Base-by-base conservation (phyloP, 352 stramenopile species). In the Plasmopara muralis region DNA sequence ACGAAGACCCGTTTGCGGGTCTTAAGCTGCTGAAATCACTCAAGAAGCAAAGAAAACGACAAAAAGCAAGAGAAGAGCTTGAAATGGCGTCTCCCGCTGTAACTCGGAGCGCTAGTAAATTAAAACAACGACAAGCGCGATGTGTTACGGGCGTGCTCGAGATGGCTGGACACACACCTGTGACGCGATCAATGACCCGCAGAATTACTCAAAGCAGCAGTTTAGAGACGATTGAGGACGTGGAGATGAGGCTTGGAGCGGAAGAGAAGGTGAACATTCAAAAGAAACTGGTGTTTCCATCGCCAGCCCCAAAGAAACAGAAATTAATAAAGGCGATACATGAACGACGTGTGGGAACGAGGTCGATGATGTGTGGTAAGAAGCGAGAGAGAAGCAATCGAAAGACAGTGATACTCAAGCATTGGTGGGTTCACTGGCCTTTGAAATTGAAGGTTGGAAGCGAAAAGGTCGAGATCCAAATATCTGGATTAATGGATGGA, bases 381-480 rank as follows among this genome's bases (percentile, higher is more conserved):
- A 16, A 50, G 38, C 8, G 43, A 38, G 9, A 4, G 1, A 52
- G 37, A 9, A 15, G 40, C 31, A 61, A 50, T 4, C 51, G 54
- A 18, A 71, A 60, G 33, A 38, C 53, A 15, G 31, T 44, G 6
- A 37, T 62, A 41, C 30, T 77, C 37, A 49, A 47, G 8, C 38
- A 64, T 14, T 77, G 68, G 68, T 25, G 55, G 6, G 43, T 77
- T 0, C 53, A 60, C 40, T 77, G 68, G 68, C 68, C 68, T 13
- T 50, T 53, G 13, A 34, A 37, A 30, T 14, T 53, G 29, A 47
- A 56, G 31, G 18, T 5, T 16, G 40, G 37, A 6, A 43, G 15
- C 9, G 35, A 50, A 14, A 62, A 14, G 6, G 54, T 62, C 28
- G 41, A 68, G 56, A 56, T 80, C 14, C 62, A 77, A 43, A 6